Evolutionary conservation across 495 filamentous ascomycete species (phyloP).

Genomic region (Penicillium steckii): DNA sequence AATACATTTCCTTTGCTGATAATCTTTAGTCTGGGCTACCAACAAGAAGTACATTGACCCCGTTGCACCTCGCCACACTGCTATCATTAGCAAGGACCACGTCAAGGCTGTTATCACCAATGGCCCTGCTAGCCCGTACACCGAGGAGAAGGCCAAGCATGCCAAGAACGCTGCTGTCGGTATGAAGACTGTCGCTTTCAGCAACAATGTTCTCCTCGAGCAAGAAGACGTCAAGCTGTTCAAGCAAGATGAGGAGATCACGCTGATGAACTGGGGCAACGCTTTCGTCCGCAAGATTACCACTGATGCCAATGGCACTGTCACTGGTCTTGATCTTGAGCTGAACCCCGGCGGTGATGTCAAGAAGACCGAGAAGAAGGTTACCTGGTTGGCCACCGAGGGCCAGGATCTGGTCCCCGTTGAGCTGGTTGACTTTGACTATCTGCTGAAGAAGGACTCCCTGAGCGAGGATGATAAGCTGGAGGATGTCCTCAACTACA

Average conservation of each 20-base stretch:
- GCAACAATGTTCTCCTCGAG: constrained; percentile 70
- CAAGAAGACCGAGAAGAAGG: constrained; percentile 92
- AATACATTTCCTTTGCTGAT: neutral
- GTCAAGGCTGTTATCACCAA: constrained; percentile 70
- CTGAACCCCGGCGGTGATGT: constrained; percentile 86
- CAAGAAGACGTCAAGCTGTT: constrained; percentile 83
- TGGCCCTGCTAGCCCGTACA: constrained; percentile 61
- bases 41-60: constrained; percentile 97
- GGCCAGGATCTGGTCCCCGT: constrained; percentile 75
- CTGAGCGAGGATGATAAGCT: constrained; percentile 77
- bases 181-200: constrained; percentile 79
- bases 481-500: constrained; percentile 74
- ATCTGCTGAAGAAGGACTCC: constrained; percentile 89
- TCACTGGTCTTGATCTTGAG: constrained; percentile 71
- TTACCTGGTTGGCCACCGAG: constrained; percentile 81
- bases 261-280: constrained; percentile 95
- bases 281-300: constrained; percentile 76
- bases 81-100: constrained; percentile 62
- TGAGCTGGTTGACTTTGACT: constrained; percentile 88
- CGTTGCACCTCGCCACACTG: constrained; percentile 79
- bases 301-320: constrained; percentile 52
- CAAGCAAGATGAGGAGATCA: constrained; percentile 85
- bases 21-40: constrained; percentile 69
- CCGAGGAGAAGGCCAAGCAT: constrained; percentile 78
- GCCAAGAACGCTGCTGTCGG: constrained; percentile 83